phyloP scores from a whole-genome alignment of 352 stramenopile genomes.

The Pythium phragmitis region DNA sequence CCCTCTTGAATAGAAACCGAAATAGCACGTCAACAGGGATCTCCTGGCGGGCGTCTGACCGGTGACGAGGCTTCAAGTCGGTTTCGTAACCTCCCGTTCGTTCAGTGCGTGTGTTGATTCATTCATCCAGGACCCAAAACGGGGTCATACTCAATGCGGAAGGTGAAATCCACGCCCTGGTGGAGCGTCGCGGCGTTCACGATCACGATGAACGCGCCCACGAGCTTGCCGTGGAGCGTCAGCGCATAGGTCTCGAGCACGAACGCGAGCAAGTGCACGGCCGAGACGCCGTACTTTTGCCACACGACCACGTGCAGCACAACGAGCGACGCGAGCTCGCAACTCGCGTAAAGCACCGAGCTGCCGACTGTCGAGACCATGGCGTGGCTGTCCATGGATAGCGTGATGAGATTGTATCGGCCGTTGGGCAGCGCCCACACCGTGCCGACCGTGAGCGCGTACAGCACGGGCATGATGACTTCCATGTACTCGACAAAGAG shows the following conservation, averaged over 20 bases:
- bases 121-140: neutral
- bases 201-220: constrained; percentile 22
- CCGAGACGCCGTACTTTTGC: constrained; percentile 28
- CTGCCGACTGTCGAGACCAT: constrained; percentile 1
- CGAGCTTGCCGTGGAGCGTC: constrained; percentile 39
- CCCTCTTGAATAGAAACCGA: no score
- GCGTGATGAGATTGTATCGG: constrained; percentile 10
- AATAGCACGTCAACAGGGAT: no score
- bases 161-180: constrained; percentile 16
- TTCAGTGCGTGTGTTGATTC: neutral
- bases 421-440: constrained; percentile 15
- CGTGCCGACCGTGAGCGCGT: neutral
- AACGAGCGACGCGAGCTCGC: constrained; percentile 26
- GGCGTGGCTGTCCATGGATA: neutral
- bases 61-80: no score
- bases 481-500: constrained; percentile 34
- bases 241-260: constrained; percentile 38
- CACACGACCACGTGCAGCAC: neutral
- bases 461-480: constrained; percentile 25
- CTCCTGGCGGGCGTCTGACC: no score
- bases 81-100: neutral
- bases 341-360: constrained; percentile 28
- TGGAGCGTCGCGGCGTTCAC: constrained; percentile 13
- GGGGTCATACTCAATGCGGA: constrained; percentile 15
- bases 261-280: constrained; percentile 35